phyloP scores from a whole-genome alignment of 2,329 filamentous ascomycete genomes.

The Ophiostoma ips region DNA sequence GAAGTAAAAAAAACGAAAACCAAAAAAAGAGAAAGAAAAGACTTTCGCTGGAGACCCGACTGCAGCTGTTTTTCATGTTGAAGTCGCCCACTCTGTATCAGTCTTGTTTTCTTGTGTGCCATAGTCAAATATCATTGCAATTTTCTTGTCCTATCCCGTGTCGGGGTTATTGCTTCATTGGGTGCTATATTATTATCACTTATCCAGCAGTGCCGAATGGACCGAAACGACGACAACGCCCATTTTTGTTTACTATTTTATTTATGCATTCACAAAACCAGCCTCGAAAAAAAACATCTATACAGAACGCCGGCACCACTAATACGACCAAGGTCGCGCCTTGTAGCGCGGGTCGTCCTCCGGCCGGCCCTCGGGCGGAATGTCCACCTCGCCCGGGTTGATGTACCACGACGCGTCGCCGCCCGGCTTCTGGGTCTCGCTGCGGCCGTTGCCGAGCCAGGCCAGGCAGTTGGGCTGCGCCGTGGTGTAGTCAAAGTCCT shows the following conservation, averaged over 20 bases:
- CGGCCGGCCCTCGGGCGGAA: slow-evolving; percentile 22
- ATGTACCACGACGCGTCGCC: slow-evolving; percentile 28
- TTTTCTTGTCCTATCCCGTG: not conserved
- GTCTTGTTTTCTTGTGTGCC: slow-evolving; percentile 11
- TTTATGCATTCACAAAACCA: too few relatives aligned
- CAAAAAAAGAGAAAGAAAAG: not conserved
- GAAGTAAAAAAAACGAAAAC: not conserved
- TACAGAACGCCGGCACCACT: not conserved
- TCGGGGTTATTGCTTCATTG: too few relatives aligned
- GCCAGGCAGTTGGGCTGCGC: slow-evolving; percentile 19
- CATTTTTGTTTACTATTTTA: too few relatives aligned
- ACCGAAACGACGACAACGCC: too few relatives aligned
- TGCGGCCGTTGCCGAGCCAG: slow-evolving; percentile 31
- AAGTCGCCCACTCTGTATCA: not conserved
- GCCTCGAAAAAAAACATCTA: too few relatives aligned
- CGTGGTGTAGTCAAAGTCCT: slow-evolving; percentile 27
- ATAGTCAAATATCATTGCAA: slow-evolving; percentile 14
- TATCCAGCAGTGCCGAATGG: too few relatives aligned
- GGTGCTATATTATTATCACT: too few relatives aligned
- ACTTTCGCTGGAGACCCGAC: not conserved
- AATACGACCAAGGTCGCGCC: slow-evolving; percentile 24
- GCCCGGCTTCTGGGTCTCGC: slow-evolving; percentile 21
- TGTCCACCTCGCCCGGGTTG: slow-evolving; percentile 24
- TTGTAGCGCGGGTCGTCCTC: slow-evolving; percentile 24
- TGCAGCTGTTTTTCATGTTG: not conserved